These are phyloP conservation scores for Apiotrichum mycotoxinovorans DNA, from an alignment of 1,284 basidiomycete genomes.

Conservation along the genomic window DNA sequence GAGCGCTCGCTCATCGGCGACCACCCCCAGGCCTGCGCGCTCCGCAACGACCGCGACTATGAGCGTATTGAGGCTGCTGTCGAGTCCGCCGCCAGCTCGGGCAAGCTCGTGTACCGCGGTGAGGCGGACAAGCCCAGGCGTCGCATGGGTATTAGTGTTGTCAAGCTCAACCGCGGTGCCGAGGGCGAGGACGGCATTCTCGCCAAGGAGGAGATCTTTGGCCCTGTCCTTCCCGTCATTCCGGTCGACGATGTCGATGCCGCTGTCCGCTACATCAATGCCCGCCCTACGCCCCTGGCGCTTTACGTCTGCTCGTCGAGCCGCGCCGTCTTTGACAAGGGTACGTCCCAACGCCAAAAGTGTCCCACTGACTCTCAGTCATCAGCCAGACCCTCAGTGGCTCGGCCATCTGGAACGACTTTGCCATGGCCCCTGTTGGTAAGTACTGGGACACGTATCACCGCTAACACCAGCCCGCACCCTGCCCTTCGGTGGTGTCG, in stretches of 20 bases:
- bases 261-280: conserved; percentile 67
- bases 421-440: conserved; percentile 34
- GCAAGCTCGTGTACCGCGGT: conserved; percentile 68
- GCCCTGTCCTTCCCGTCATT: conserved; percentile 70
- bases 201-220: conserved; percentile 72
- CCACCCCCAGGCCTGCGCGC: conserved; percentile 54
- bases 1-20: conserved; percentile 51
- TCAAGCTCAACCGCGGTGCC: conserved; percentile 60
- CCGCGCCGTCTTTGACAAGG: conserved; percentile 34
- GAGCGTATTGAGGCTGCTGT: conserved; percentile 63
- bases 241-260: conserved; percentile 67
- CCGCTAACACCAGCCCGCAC: conserved; percentile 29
- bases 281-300: conserved; percentile 41
- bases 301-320: conserved; percentile 47
- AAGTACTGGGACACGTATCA: conserved; percentile 1
- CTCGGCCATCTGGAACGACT: conserved; percentile 48
- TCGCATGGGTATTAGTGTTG: conserved; percentile 43
- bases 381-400: conserved; percentile 42
- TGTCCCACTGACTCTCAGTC: conserved; percentile 28
- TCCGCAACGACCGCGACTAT: conserved; percentile 59
- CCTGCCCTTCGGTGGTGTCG: conserved; percentile 49
- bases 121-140: conserved; percentile 56
- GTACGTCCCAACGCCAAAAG: conserved; percentile 18
- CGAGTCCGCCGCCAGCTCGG: conserved; percentile 59
- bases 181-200: conserved; percentile 58